Evolutionary conservation across 805 yeast genomes (phyloP).

Genomic region (Starmera dryadoides): DNA sequence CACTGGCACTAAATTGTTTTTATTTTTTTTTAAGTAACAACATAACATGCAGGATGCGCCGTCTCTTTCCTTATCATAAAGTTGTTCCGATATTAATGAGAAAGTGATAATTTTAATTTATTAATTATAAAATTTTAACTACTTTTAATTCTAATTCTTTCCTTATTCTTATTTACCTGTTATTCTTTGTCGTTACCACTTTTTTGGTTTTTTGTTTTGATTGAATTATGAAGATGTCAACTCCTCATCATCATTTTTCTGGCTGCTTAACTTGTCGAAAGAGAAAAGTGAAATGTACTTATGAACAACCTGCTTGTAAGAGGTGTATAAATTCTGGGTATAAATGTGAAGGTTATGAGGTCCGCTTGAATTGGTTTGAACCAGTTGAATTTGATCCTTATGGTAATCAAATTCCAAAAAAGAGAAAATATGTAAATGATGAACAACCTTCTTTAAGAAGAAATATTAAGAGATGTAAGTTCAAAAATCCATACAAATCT

Average conservation of each 20-base stretch:
- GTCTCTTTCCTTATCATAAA: too few species aligned
- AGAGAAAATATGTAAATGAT: constrained; percentile 16
- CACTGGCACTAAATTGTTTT: too few species aligned
- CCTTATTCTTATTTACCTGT: too few species aligned
- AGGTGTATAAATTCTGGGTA: constrained; percentile 63
- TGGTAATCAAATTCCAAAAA: constrained; percentile 27
- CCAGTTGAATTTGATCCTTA: constrained; percentile 44
- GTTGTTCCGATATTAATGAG: too few species aligned
- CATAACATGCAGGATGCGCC: too few species aligned
- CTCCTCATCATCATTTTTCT: constrained; percentile 43
- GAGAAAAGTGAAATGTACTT: constrained; percentile 76
- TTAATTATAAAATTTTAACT: too few species aligned
- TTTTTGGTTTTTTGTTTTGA: too few species aligned
- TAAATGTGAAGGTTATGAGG: constrained; percentile 75
- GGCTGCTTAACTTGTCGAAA: constrained; percentile 88
- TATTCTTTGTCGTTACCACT: too few species aligned
- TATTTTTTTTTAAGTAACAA: too few species aligned
- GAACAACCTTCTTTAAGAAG: constrained; percentile 62
- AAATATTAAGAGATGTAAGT: constrained; percentile 64
- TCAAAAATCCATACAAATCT: constrained; percentile 60
- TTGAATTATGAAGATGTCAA: too few species aligned
- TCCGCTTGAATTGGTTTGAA: constrained; percentile 66
- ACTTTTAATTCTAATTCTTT: too few species aligned
- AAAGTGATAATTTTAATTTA: too few species aligned
- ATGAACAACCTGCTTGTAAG: constrained; percentile 58